Base-by-base conservation (phyloP, 164 flowering plant genomes). In the Sedum album region DNA sequence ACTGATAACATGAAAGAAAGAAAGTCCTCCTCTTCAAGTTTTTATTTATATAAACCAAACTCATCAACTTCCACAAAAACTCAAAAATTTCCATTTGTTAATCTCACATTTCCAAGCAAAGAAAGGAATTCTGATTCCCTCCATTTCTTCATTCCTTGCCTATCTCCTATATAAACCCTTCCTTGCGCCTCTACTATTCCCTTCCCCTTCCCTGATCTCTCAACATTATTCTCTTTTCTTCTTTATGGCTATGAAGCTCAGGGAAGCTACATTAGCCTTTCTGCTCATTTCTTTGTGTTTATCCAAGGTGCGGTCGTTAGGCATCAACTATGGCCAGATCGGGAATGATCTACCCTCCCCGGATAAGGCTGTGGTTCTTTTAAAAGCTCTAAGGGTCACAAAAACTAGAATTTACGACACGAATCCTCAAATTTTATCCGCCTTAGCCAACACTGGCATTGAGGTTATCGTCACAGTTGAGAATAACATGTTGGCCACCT, bases 321-420 rank as follows among this genome's bases (percentile, higher is more conserved):
- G 98, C 15, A 87, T 94, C 74, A 94, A 94, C 78, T 94, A 94
- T 66, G 98, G 98, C 20, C 97, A 91, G 76, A 75, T 94, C 2
- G 98, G 75, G 31, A 78, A 94, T 80, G 87, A 94, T 74, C 74
- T 94, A 64, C 97, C 87, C 2, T 72, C 79, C n/a, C 98, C 98
- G 17, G 81, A 84, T 30, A 73, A 81, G 42, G 96, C 86, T 26
- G 60, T 87, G 7, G 72, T 73, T 1, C 87, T 94, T 35, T 28
- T 94, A 6, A 78, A 67, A 31, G 72, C 93, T 13, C 76, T 89
- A 0, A 81, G 76, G 78, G 42, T 94, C 75, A 80, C 81, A 13
- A 89, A 87, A 69, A 70, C 88, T 13, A 75, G 96, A 79, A 94
- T 94, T 31, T 94, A 94, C 70, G 98, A 94, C 77, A 89, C 97